Conservation (phyloP, 345 rosid genomes). For the Heritiera littoralis region DNA sequence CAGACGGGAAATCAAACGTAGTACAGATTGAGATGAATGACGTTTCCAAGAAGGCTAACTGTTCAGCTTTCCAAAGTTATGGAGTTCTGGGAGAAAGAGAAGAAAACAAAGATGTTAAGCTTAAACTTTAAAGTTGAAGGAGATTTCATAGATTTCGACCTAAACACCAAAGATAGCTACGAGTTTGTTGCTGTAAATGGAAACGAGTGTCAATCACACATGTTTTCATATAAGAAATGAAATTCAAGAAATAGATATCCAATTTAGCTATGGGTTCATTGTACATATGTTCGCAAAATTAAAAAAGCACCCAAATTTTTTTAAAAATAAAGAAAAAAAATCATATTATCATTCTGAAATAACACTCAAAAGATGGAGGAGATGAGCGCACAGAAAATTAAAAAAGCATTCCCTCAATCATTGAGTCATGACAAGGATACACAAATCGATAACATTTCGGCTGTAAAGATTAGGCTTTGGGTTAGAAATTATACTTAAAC, state of each 20-base stretch:
- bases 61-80: constrained; percentile 28
- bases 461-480: no score
- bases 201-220: constrained; percentile 39
- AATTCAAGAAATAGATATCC: not conserved
- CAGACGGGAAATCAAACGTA: constrained; percentile 28
- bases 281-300: no score
- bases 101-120: constrained; percentile 28
- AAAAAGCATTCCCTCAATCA: no score
- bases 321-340: no score
- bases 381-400: no score
- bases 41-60: constrained; percentile 12
- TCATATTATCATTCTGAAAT: no score
- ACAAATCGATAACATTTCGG: no score
- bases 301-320: no score
- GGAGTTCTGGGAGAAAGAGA: constrained; percentile 22
- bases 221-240: constrained; percentile 36
- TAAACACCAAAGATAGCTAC: constrained; percentile 50
- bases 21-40: constrained; percentile 13
- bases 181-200: constrained; percentile 44
- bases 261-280: not conserved
- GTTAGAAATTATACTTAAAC: no score
- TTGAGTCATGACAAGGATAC: no score
- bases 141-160: constrained; percentile 46
- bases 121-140: constrained; percentile 31
- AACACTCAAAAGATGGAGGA: no score